A percentile compares a stretch with the other conserved stretches of the same genome.
phyloP scores from a whole-genome alignment of 106 monocot species.

The Allium sativum region DNA sequence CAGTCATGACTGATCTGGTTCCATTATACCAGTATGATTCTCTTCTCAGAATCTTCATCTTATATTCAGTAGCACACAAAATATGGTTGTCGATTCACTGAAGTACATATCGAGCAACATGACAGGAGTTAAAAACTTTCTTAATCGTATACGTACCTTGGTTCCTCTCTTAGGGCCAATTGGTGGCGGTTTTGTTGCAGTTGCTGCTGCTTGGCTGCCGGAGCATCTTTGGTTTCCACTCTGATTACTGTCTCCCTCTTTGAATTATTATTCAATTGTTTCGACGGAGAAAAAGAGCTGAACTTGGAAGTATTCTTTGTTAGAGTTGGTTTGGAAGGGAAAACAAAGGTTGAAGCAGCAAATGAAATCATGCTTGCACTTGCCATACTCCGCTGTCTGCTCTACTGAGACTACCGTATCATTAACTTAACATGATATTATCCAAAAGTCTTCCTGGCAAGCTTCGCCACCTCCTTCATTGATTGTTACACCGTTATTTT shows the following conservation, averaged over 20 bases:
- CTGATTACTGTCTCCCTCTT: constrained; percentile 26
- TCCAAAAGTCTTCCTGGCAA: too few relatives aligned
- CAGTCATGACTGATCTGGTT: constrained; percentile 15
- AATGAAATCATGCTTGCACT: constrained; percentile 23
- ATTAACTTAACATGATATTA: background rate
- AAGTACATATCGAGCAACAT: too few relatives aligned
- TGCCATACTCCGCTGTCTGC: constrained; percentile 34
- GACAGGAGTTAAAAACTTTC: too few relatives aligned
- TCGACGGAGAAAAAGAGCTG: constrained; percentile 22
- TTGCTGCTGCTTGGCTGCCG: background rate
- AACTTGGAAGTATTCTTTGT: constrained; percentile 7
- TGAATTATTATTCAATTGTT: constrained; percentile 4
- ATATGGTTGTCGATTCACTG: too few relatives aligned
- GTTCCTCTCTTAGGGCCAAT: constrained; percentile 20
- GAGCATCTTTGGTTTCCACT: constrained; percentile 31
- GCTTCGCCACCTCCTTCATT: too few relatives aligned
- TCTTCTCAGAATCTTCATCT: constrained; percentile 2
- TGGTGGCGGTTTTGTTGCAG: constrained; percentile 7
- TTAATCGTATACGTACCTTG: constrained; percentile 1
- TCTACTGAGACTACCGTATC: background rate
- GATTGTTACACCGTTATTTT: too few relatives aligned
- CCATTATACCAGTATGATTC: constrained; percentile 29
- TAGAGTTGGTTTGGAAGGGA: constrained; percentile 10
- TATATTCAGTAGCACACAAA: too few relatives aligned
- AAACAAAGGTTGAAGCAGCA: constrained; percentile 11